These are phyloP conservation scores for Linaria vulgaris DNA, from an alignment of 257 asterid genomes.

Conservation along the genomic window DNA sequence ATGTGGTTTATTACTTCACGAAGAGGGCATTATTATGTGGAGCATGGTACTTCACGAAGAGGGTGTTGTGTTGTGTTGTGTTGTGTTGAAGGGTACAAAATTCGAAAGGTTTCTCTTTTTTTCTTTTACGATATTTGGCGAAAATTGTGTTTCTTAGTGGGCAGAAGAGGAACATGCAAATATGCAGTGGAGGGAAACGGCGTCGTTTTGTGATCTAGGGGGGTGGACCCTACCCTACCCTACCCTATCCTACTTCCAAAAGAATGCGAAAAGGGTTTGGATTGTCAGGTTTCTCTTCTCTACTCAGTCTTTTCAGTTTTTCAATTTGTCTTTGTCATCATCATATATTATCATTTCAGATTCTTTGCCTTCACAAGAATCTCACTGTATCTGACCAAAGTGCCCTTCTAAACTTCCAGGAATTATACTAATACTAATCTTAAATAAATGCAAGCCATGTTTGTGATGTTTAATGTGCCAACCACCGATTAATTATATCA, in stretches of 20 bases:
- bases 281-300: constrained; percentile 22
- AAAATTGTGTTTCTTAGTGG: constrained; percentile 1
- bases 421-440: too few species aligned
- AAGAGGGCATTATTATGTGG: too few species aligned
- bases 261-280: constrained; percentile 25
- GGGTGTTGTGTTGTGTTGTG: too few species aligned
- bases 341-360: constrained; percentile 33
- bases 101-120: not conserved
- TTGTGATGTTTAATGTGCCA: too few species aligned
- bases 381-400: constrained; percentile 20
- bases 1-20: too few species aligned
- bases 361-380: constrained; percentile 26
- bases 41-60: too few species aligned
- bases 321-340: constrained; percentile 1
- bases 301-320: constrained; percentile 20
- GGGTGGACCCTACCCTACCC: too few species aligned
- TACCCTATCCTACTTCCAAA: not conserved
- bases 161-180: constrained; percentile 13
- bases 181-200: constrained; percentile 19
- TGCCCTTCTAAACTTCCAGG: constrained; percentile 22
- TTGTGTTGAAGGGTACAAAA: constrained; percentile 22
- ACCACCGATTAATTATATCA: too few species aligned
- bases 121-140: not conserved
- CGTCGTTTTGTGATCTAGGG: constrained; percentile 33
- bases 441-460: too few species aligned